Percentiles rank a stretch among this genome's conserved stretches.
These are phyloP conservation scores for Cryptococcus floricola DNA, from an alignment of 1,284 basidiomycete species.

Conservation along the genomic window DNA sequence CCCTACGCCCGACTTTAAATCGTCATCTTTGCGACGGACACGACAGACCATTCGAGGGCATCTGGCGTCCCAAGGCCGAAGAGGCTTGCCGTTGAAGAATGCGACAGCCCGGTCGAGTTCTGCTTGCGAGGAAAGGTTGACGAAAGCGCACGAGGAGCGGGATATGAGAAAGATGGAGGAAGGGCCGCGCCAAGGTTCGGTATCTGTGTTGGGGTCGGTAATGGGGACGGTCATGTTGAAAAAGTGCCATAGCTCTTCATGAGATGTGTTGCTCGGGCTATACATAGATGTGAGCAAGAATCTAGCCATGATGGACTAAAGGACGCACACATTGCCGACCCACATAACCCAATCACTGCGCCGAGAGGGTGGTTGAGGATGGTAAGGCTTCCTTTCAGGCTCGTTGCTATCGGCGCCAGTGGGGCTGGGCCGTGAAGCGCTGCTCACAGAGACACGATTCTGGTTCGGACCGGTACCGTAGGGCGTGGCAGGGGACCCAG, in stretches of 20 bases:
- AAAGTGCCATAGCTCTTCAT: slow-evolving; percentile 84
- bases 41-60: slow-evolving; percentile 81
- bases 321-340: slow-evolving; percentile 53
- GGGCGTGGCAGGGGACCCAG: background rate
- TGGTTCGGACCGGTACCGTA: background rate
- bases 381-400: slow-evolving; percentile 45
- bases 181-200: slow-evolving; percentile 57
- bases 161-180: slow-evolving; percentile 87
- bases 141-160: slow-evolving; percentile 87
- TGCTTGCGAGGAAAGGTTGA: slow-evolving; percentile 71
- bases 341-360: slow-evolving; percentile 95
- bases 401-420: slow-evolving; percentile 9
- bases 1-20: slow-evolving; percentile 82
- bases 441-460: background rate
- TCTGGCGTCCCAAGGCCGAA: slow-evolving; percentile 58
- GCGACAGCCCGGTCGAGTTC: slow-evolving; percentile 66
- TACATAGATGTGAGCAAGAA: slow-evolving; percentile 6
- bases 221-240: slow-evolving; percentile 57
- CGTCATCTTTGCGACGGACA: slow-evolving; percentile 78
- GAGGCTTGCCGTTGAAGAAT: slow-evolving; percentile 58
- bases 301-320: background rate
- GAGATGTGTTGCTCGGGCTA: slow-evolving; percentile 63
- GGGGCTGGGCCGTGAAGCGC: background rate
- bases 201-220: slow-evolving; percentile 5
- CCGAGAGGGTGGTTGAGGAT: slow-evolving; percentile 53